phyloP scores from a whole-genome alignment of 495 filamentous ascomycete genomes.

The Tirmania nivea region DNA sequence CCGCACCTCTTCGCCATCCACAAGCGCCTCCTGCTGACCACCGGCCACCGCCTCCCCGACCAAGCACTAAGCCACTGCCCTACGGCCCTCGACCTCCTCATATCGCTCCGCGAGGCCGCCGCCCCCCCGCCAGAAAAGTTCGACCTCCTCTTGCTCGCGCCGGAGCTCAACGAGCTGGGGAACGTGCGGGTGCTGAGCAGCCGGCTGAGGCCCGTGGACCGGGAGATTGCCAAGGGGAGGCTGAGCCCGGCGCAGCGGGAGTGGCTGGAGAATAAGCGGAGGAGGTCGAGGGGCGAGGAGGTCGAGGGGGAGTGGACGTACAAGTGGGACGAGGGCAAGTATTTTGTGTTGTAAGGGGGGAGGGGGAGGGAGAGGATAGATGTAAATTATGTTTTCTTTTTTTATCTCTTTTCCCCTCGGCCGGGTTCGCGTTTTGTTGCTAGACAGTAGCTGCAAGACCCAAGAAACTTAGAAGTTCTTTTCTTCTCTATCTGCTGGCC shows the following conservation, averaged over 20 bases:
- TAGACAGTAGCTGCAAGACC: too few species aligned
- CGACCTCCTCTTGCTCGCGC: conserved; percentile 31
- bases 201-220: not conserved
- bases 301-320: not conserved
- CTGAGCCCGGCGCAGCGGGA: not conserved
- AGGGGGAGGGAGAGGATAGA: not conserved
- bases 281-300: not conserved
- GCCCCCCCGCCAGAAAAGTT: conserved; percentile 68
- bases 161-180: conserved; percentile 62
- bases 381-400: too few species aligned
- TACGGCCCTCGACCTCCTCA: not conserved
- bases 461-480: too few species aligned
- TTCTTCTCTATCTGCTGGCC: too few species aligned
- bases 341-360: not conserved
- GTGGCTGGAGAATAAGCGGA: not conserved
- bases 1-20: not conserved
- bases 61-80: not conserved
- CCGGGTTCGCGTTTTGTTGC: too few species aligned
- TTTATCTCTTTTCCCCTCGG: too few species aligned
- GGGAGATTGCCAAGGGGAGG: not conserved
- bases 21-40: not conserved
- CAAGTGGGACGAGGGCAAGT: too few species aligned
- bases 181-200: conserved; percentile 7
- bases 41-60: not conserved
- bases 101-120: not conserved